Evolutionary conservation across 305 asterid genomes (phyloP), one percentile per base, ranked within the genome.

Genomic region (Fraxinus sp.): DNA sequence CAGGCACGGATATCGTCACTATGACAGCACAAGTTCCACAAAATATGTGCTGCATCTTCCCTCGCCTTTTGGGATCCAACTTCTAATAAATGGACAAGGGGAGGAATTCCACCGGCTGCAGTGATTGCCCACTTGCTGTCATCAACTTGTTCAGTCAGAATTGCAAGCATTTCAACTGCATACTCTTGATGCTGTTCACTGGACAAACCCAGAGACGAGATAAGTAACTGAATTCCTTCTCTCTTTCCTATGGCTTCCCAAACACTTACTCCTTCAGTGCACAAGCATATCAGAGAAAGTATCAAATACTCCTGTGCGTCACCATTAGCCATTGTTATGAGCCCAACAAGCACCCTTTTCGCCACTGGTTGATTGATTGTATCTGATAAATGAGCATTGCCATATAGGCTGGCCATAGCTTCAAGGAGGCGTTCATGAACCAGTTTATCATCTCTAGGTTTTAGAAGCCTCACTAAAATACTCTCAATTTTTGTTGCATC

Each of bases 101-200:
- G 98, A 3, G 98, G 98, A 86, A 95, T 92, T 81, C 98, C 97
- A 77, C 98, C 98, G 57, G 98, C 97, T 36, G 98, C 97, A 70
- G 98, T 95, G 85, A 95, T 92, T 75, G 98, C 98, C 98, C 98
- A 95, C 88, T 91, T 95, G 94, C 98, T 91, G 89, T 95, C 98
- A 80, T 92, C 98, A 84, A 87, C 91, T 86, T 92, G 94, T 88
- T 91, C 91, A n/a, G 91, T 92, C 78, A 95, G 92, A 84, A 95
- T 92, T 24, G 90, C 90, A 59, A 95, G 92, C 93, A 95, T 84
- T 87, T 87, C 92, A 80, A 92, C 98, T 55, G 95, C 93, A 33
- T 87, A 92, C 86, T 95, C 98, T 89, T 93, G 98, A 86, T 95
- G 93, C 33, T 91, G 93, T 83, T 95, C 97, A 79, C 93, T 85